phyloP scores from a whole-genome alignment of 1,284 basidiomycete species.

The Sanghuangporus sanghuang region DNA sequence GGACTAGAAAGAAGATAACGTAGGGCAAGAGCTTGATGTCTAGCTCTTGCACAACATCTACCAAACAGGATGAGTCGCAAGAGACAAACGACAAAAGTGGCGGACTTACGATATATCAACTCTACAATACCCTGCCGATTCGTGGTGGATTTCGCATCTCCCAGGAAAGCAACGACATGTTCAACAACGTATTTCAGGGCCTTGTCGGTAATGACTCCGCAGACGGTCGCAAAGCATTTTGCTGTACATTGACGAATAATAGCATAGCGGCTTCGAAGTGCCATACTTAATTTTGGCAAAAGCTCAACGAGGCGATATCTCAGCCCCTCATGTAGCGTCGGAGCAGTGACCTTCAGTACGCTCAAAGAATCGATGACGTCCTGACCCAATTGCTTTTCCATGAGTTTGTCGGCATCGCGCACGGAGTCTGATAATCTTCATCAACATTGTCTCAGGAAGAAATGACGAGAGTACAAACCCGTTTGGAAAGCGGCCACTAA shows the following conservation, averaged over 20 bases:
- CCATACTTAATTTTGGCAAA: conserved; percentile 73
- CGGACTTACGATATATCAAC: conserved; percentile 77
- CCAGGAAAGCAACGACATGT: conserved; percentile 78
- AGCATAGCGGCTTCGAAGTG: conserved; percentile 79
- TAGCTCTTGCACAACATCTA: conserved; percentile 88
- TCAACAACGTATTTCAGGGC: conserved; percentile 90
- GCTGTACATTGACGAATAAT: conserved; percentile 89
- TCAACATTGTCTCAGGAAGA: conserved; percentile 14
- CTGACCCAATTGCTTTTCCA: conserved; percentile 77
- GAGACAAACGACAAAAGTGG: neutral
- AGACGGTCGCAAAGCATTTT: conserved; percentile 83
- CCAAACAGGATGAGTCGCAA: conserved; percentile 13
- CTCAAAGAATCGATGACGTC: conserved; percentile 92
- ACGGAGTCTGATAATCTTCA: conserved; percentile 48
- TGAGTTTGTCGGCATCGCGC: conserved; percentile 52
- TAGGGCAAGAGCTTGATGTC: conserved; percentile 96
- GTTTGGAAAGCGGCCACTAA: conserved; percentile 64
- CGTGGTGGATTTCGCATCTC: conserved; percentile 71
- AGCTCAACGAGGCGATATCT: conserved; percentile 66
- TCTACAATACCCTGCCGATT: conserved; percentile 92
- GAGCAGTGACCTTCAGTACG: conserved; percentile 79
- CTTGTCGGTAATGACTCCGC: conserved; percentile 78
- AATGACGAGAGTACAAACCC: conserved; percentile 37
- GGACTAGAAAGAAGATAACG: conserved; percentile 95
- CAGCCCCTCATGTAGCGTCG: conserved; percentile 69